Evolutionary conservation across 176 grass and related monocot genomes (phyloP).

Genomic region (Hsuehochloa calcarea): DNA sequence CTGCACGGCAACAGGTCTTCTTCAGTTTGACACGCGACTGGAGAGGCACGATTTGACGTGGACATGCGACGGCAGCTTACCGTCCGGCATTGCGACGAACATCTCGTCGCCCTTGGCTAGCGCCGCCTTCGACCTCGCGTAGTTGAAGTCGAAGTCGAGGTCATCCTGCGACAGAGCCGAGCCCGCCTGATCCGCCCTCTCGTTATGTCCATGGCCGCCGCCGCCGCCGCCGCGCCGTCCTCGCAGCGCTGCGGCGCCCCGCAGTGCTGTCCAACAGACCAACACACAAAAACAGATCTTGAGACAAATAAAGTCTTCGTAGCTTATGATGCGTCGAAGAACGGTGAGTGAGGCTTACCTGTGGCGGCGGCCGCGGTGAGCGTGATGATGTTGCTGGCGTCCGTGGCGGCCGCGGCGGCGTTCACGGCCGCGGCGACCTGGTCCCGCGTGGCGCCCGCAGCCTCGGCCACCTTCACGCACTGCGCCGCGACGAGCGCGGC

Average conservation of each 20-base stretch:
- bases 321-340: background rate
- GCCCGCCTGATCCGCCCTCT: conserved; percentile 35
- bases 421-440: conserved; percentile 65
- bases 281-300: background rate
- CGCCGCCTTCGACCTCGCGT: conserved; percentile 63
- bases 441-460: conserved; percentile 70
- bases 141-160: conserved; percentile 81
- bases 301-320: too few relatives aligned
- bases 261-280: conserved; percentile 61
- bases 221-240: conserved; percentile 44
- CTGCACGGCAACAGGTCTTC: conserved; percentile 28
- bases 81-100: conserved; percentile 80
- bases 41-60: background rate
- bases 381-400: conserved; percentile 83
- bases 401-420: conserved; percentile 63
- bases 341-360: conserved; percentile 38
- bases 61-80: conserved; percentile 26
- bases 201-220: conserved; percentile 36
- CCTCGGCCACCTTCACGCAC: conserved; percentile 82
- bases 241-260: conserved; percentile 68
- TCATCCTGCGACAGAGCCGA: conserved; percentile 38
- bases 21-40: background rate
- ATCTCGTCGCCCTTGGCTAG: conserved; percentile 92
- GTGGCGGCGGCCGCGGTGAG: conserved; percentile 92
- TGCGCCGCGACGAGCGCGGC: conserved; percentile 85